phyloP scores from a whole-genome alignment of 306 rosid genomes.

The Heteromeles arbutifolia region DNA sequence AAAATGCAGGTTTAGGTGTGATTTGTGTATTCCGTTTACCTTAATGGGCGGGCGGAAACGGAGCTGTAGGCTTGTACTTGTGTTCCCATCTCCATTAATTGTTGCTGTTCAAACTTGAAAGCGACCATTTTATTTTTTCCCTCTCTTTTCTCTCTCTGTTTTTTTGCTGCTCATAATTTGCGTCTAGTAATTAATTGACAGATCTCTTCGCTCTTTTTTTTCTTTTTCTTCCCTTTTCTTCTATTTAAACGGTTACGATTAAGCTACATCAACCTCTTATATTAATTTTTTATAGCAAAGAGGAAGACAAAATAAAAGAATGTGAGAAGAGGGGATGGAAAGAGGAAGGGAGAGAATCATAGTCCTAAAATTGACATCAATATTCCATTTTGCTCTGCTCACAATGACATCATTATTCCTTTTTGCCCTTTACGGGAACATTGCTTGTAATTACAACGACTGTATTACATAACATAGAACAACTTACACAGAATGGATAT shows the following conservation, averaged over 20 bases:
- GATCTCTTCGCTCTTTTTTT: too few species aligned
- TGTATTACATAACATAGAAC: too few species aligned
- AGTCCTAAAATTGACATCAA: too few species aligned
- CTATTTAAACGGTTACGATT: too few species aligned
- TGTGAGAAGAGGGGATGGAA: too few species aligned
- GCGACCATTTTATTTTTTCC: not conserved
- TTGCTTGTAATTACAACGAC: accelerated
- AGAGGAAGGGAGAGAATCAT: too few species aligned
- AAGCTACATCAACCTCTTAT: too few species aligned
- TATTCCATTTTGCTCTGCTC: not conserved
- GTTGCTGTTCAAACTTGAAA: not conserved
- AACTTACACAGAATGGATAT: too few species aligned
- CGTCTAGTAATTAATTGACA: not conserved
- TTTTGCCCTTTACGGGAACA: too few species aligned
- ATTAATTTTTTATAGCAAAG: too few species aligned
- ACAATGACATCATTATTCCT: not conserved
- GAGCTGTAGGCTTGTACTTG: not conserved
- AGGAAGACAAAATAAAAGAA: too few species aligned
- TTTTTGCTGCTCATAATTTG: not conserved
- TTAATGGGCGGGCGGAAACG: not conserved
- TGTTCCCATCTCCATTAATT: not conserved
- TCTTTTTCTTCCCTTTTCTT: too few species aligned
- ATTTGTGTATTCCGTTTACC: not conserved
- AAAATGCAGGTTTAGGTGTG: not conserved
- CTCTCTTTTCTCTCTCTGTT: not conserved